Evolutionary conservation across 495 filamentous ascomycete species (phyloP).

Genomic region (Lasiosphaeria hispida): DNA sequence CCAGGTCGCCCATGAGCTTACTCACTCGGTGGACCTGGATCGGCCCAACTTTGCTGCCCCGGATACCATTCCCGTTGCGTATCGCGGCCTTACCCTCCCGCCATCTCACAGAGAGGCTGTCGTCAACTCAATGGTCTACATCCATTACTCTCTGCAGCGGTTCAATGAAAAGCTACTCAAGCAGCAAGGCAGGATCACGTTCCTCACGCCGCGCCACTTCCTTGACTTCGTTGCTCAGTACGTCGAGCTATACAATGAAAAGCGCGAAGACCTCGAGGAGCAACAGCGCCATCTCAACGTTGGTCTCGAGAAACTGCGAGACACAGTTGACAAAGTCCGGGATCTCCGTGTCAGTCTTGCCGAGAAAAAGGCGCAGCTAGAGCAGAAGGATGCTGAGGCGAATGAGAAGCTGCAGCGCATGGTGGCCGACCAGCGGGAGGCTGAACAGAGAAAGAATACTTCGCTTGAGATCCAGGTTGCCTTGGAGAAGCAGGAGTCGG

Average conservation of each 20-base stretch:
- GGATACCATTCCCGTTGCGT: conserved; percentile 87
- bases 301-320: conserved; percentile 93
- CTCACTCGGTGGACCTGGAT: conserved; percentile 91
- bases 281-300: conserved; percentile 98
- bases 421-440: conserved; percentile 94
- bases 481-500: conserved; percentile 83
- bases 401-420: conserved; percentile 96
- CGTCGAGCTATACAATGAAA: conserved; percentile 95
- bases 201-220: conserved; percentile 93
- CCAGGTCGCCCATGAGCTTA: conserved; percentile 95
- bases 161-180: conserved; percentile 88
- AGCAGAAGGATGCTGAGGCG: conserved; percentile 90
- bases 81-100: conserved; percentile 78
- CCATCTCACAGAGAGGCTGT: conserved; percentile 86
- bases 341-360: conserved; percentile 87
- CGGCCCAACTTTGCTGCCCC: conserved; percentile 80
- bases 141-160: conserved; percentile 86
- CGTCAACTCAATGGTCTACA: conserved; percentile 97
- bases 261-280: conserved; percentile 96
- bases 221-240: conserved; percentile 98
- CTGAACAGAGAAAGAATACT: conserved; percentile 82
- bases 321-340: conserved; percentile 96
- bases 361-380: conserved; percentile 88
- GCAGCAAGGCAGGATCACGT: conserved; percentile 87
- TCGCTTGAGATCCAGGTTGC: conserved; percentile 85